Percentiles rank a stretch among this genome's conserved stretches.
phyloP scores from a whole-genome alignment of 2,329 filamentous ascomycete species.

The Scytalidium lignicola region DNA sequence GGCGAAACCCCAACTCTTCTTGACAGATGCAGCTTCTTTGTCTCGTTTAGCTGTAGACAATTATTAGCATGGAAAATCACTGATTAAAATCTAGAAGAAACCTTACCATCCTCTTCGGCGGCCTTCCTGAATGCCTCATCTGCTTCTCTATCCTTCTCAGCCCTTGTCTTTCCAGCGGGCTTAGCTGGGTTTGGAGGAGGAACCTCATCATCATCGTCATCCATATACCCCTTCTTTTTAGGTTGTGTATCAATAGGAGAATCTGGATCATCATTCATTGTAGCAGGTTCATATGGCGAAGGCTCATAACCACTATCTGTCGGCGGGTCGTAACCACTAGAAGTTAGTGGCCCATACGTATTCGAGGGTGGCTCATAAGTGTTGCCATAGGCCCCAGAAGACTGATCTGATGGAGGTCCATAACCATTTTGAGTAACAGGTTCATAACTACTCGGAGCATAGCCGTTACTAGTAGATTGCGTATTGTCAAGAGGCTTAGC shows the following conservation, averaged over 20 bases:
- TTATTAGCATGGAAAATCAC: conserved; percentile 6
- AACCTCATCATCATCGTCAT: conserved; percentile 73
- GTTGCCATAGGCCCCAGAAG: conserved; percentile 6
- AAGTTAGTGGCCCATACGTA: conserved; percentile 27
- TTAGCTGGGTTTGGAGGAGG: conserved; percentile 34
- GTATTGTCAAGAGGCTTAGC: not conserved
- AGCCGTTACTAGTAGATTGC: not conserved
- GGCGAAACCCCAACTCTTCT: conserved; percentile 74
- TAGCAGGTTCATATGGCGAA: conserved; percentile 52
- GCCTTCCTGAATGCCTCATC: conserved; percentile 82
- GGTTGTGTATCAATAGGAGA: conserved; percentile 43
- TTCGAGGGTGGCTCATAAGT: conserved; percentile 29
- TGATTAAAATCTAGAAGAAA: conserved; percentile 11
- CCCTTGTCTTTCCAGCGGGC: conserved; percentile 52
- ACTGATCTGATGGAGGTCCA: conserved; percentile 48
- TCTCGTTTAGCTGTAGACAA: conserved; percentile 53
- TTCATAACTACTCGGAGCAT: conserved; percentile 14
- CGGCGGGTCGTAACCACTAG: conserved; percentile 20
- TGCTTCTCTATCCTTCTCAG: conserved; percentile 70
- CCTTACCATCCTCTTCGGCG: conserved; percentile 68
- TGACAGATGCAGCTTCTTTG: conserved; percentile 41
- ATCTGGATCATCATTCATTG: conserved; percentile 37
- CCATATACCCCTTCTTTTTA: conserved; percentile 76
- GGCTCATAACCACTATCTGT: conserved; percentile 48
- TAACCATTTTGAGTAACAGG: conserved; percentile 39